These are phyloP conservation scores for Cynanchum wilfordii DNA, from an alignment of 257 asterid species.

Conservation along the genomic window DNA sequence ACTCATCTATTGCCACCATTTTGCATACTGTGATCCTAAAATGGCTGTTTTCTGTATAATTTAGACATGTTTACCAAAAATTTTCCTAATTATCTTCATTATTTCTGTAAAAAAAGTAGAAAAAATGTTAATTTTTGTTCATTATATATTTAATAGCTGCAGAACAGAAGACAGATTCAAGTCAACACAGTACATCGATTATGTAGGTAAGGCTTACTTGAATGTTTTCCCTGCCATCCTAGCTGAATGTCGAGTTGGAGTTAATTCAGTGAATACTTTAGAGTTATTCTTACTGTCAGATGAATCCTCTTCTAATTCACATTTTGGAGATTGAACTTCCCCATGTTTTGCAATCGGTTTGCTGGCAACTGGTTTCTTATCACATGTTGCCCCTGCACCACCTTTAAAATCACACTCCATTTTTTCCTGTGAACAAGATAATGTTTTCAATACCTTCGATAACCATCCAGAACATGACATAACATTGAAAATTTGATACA, in stretches of 20 bases:
- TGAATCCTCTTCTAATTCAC: slow-evolving; percentile 36
- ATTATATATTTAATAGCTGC: neutral
- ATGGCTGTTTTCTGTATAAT: neutral
- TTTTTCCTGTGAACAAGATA: slow-evolving; percentile 35
- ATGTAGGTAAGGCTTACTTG: slow-evolving; percentile 36
- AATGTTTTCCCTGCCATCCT: slow-evolving; percentile 64
- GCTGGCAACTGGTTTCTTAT: slow-evolving; percentile 26
- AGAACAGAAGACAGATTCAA: neutral
- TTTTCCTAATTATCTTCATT: neutral
- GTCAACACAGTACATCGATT: neutral
- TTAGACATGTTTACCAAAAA: neutral
- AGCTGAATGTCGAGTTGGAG: slow-evolving; percentile 70
- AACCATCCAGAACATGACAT: neutral
- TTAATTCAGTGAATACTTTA: slow-evolving; percentile 36
- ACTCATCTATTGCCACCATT: neutral
- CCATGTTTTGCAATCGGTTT: slow-evolving; percentile 28
- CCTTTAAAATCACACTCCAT: slow-evolving; percentile 66
- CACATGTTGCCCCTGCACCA: slow-evolving; percentile 57
- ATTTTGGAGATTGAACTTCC: slow-evolving; percentile 44
- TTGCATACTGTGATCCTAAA: neutral
- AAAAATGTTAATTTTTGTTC: neutral
- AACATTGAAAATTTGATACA: neutral
- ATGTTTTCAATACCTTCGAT: neutral
- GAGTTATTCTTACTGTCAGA: slow-evolving; percentile 42
- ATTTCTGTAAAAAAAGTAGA: neutral